Evolutionary conservation across 805 yeast genomes (phyloP).

Genomic region (Kodamaea restingae): DNA sequence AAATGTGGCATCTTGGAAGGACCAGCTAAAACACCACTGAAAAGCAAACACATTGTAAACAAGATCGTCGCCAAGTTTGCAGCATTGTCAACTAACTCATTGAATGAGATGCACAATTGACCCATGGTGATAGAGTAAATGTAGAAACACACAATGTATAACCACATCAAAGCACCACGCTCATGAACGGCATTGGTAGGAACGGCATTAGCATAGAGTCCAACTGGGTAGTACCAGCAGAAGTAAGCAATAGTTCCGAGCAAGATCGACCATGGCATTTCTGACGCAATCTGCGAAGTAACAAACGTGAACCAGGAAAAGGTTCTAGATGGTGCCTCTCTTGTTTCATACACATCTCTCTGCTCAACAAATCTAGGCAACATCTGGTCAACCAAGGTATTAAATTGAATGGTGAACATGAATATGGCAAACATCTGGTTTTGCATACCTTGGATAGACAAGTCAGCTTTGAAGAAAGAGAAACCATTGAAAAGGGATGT

Average conservation of each 20-base stretch:
- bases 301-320: constrained; percentile 65
- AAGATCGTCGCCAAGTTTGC: constrained; percentile 55
- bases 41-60: constrained; percentile 59
- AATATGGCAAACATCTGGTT: constrained; percentile 73
- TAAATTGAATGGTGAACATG: constrained; percentile 58
- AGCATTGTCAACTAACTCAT: constrained; percentile 57
- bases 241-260: constrained; percentile 65
- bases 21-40: constrained; percentile 74
- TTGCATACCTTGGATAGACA: constrained; percentile 38
- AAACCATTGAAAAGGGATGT: constrained; percentile 67
- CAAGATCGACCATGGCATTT: constrained; percentile 59
- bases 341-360: constrained; percentile 64
- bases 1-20: constrained; percentile 67
- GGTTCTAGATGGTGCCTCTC: constrained; percentile 71
- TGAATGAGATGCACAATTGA: constrained; percentile 55
- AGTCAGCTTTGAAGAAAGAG: constrained; percentile 62
- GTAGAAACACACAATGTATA: constrained; percentile 40
- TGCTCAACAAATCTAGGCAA: constrained; percentile 53
- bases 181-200: constrained; percentile 45
- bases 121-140: constrained; percentile 57
- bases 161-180: constrained; percentile 60
- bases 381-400: constrained; percentile 58
- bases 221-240: constrained; percentile 35
- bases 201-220: constrained; percentile 44
- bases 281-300: constrained; percentile 58